Base-by-base conservation (phyloP, 2,329 filamentous ascomycete species). In the Canariomyces notabilis region DNA sequence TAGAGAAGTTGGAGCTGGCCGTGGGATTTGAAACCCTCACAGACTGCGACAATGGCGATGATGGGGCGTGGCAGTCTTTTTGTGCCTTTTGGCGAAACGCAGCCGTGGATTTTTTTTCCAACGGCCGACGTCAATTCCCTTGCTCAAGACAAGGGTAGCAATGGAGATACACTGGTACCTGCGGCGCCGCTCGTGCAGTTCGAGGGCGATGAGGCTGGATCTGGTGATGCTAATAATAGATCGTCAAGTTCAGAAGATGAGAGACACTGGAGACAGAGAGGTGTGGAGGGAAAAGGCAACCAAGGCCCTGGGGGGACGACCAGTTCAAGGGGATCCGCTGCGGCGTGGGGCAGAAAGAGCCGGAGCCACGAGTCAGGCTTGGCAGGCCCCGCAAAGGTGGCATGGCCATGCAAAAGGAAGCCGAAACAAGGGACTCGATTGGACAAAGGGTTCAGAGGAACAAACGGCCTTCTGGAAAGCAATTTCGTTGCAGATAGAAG, bases 141-240 rank as follows among this genome's bases (percentile, higher is more conserved):
- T 51, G 53, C 49, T 44, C 42, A 46, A 22, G 37, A 45, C 51
- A 42, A 49, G 51, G 46, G 54, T 51, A 16, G 37, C 34, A 38
- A 51, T 49, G 49, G n/a, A 52, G 46, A 51, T 57, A 56, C 51
- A 32, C 45, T 20, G 40, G 50, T 52, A 52, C 50, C 40, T 50
- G 47, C 39, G 47, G 47, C 47, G 42, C 42, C 38, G 46, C 23
- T 34, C 21, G 52, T 52, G 52, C 51, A 54, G 51, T 48, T 12
- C 44, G 43, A 39, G 21, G 35, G 42, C 42, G 46, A 49, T 49
- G 55, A 57, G 56, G 55, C 56, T 58, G 53, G 56, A 53, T 53
- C 49, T 57, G 51, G 48, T 48, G 53, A 48, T 55, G 45, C 55
- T 56, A 58, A 58, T 52, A 52, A 57, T 58, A 58, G 55, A 51